phyloP scores from a whole-genome alignment of 164 flowering plant genomes.

The Vitis vinifera region ASM3070453v1 NC_081816.1:6748501-6749000 shows the following conservation, averaged over 20 bases:
- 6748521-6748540: conserved; percentile 52
- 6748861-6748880: conserved; percentile 86
- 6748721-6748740: conserved; percentile 65
- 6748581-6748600: conserved; percentile 57
- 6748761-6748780: conserved; percentile 42
- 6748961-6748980: conserved; percentile 70
- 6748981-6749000: conserved; percentile 84
- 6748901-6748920: conserved; percentile 81
- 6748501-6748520: conserved; percentile 66
- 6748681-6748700: conserved; percentile 83
- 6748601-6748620: conserved; percentile 70
- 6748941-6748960: conserved; percentile 79
- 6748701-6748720: conserved; percentile 45
- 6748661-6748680: conserved; percentile 53
- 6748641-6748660: conserved; percentile 20
- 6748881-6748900: conserved; percentile 86
- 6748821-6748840: conserved; percentile 48
- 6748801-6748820: conserved; percentile 42
- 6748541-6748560: conserved; percentile 43
- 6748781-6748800: conserved; percentile 40
- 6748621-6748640: conserved; percentile 51
- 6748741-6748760: conserved; percentile 43
- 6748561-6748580: conserved; percentile 54
- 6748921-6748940: conserved; percentile 77
- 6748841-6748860: conserved; percentile 77